Evolutionary conservation across 2,329 filamentous ascomycete genomes (phyloP), one percentile per base, ranked within the genome.

Genomic region (Colletotrichum filicis): DNA sequence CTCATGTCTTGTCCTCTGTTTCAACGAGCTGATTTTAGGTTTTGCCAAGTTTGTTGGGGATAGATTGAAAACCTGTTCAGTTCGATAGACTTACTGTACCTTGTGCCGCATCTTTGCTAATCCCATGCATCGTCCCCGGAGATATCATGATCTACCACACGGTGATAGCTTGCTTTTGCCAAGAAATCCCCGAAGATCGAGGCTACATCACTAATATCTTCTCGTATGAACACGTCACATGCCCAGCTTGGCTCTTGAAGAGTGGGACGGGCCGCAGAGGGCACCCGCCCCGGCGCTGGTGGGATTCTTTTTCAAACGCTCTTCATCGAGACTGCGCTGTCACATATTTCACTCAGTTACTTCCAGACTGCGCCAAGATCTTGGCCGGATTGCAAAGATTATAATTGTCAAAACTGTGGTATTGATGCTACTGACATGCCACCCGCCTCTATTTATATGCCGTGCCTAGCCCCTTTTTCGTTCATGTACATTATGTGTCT

Each of bases 401-500:
- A 11, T 46, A 5, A 2, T 24, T 24, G 7, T 66, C 63, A 24
- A 46, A 35, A 46, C 19, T 46, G 32, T 32, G 46, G 11, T 57
- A 16, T 69, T 58, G 6, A 26, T 53, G n/a, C 32, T 53, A 12
- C 19, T 37, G n/a, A 28, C 65, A 49, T 55, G 9, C 35, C 32
- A 4, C 55, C 56, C n/a, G 9, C 16, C 53, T 49, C 19, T 42
- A 46, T 65, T 19, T 42, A 46, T 65, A 64, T 56, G 60, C 32
- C 60, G 28, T 73, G 59, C 66, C 59, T 52, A 59, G 4, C 70
- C 59, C 11, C 28, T 7, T 35, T 56, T 35, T 24, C 56, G 60
- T 58, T 58, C 24, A 57, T 65, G 49, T 70, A 73, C 60, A 73
- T 70, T 65, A 73, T 61, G 28, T 70, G 28, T 61, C 46, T 73